These are phyloP conservation scores for Russula vinacea DNA, from an alignment of 768 basidiomycete species.

Conservation along the genomic window DNA sequence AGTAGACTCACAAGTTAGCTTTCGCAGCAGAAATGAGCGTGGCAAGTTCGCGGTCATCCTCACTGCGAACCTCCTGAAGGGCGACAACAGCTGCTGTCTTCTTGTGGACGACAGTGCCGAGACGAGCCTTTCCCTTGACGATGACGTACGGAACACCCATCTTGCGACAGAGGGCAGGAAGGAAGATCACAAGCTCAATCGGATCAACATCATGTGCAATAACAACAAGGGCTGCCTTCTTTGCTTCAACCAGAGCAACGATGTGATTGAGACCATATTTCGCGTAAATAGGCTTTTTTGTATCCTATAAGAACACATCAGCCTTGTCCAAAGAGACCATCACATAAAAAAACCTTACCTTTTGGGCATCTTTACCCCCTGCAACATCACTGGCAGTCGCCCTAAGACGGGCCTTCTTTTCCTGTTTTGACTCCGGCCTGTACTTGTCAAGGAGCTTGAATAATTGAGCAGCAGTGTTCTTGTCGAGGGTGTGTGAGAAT, in stretches of 20 bases:
- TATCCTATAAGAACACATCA: conserved; percentile 46
- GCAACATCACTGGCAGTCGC: conserved; percentile 73
- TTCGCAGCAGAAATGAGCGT: conserved; percentile 91
- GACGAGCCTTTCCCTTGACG: conserved; percentile 96
- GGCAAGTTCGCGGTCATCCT: conserved; percentile 90
- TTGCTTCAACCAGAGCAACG: conserved; percentile 73
- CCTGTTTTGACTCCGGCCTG: conserved; percentile 89
- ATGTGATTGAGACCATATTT: conserved; percentile 98
- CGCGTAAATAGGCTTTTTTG: conserved; percentile 88
- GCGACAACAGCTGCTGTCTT: conserved; percentile 93
- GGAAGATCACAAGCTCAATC: conserved; percentile 92
- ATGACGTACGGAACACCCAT: conserved; percentile 99
- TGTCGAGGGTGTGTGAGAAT: conserved; percentile 96
- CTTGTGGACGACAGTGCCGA: conserved; percentile 97
- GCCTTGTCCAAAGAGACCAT: not conserved
- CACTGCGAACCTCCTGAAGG: conserved; percentile 90
- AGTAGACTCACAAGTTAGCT: conserved; percentile 81
- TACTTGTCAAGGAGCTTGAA: conserved; percentile 99
- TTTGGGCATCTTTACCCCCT: conserved; percentile 73
- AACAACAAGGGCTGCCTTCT: conserved; percentile 94
- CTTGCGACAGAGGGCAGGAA: conserved; percentile 47
- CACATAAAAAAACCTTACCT: conserved; percentile 38
- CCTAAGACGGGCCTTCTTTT: conserved; percentile 93
- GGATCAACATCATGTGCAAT: conserved; percentile 86
- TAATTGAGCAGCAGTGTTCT: conserved; percentile 97